Evolutionary conservation across 371 early-diverging fungal genomes (phyloP).

Genomic region (Mortierella sp.): DNA sequence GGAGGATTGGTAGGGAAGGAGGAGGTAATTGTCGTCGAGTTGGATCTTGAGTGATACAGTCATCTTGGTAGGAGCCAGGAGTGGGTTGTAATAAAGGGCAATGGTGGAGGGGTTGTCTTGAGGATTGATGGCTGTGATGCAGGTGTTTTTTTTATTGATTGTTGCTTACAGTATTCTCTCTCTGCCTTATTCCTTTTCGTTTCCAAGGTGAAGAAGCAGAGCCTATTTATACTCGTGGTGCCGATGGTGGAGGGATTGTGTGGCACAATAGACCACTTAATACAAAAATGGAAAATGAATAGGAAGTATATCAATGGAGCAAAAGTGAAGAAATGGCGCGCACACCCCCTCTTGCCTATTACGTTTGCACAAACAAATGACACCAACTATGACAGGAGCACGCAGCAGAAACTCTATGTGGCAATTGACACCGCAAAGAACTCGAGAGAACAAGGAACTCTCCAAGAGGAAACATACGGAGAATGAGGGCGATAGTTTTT

Average conservation of each 20-base stretch:
- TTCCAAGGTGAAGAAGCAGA: background rate
- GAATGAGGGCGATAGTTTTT: background rate
- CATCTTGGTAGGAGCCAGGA: conserved; percentile 12
- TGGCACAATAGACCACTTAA: too few species aligned
- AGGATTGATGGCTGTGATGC: background rate
- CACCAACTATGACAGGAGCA: too few species aligned
- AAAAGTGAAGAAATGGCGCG: too few species aligned
- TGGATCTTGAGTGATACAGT: conserved; percentile 35
- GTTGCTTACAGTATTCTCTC: background rate
- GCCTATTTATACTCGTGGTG: background rate
- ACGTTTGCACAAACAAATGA: too few species aligned
- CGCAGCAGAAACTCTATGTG: background rate
- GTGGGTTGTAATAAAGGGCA: background rate
- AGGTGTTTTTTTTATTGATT: background rate
- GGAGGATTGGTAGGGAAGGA: conserved; percentile 25
- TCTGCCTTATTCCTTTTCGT: background rate
- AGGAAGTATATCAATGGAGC: too few species aligned
- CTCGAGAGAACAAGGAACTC: background rate
- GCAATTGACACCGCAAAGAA: background rate
- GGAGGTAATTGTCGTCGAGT: conserved; percentile 36
- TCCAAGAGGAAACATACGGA: conserved; percentile 1
- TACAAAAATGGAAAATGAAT: too few species aligned
- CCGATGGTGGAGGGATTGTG: background rate
- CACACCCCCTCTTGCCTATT: too few species aligned
- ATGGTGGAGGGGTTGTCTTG: background rate